Evolutionary conservation across 805 yeast species (phyloP), one percentile per base, ranked within the genome.

Genomic region (Lipomyces starkeyi): DNA sequence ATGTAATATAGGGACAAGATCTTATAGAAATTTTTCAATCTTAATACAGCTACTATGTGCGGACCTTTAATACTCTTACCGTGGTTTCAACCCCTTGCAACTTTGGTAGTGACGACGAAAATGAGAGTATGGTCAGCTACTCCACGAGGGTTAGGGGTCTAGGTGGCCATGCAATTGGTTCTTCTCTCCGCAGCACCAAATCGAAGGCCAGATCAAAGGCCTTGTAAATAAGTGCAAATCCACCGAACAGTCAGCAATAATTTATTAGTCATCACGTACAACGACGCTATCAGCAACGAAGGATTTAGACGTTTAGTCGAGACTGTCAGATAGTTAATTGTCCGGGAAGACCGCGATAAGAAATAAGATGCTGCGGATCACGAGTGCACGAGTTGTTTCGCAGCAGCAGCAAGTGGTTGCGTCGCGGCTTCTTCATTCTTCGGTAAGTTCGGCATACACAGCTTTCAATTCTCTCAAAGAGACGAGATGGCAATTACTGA

Each of bases 331-430:
- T 7, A 55, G n/a, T 58, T 20, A 17, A 27, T 22, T 9, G 29
- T n/a, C 22, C 22, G 29, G 60, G 25, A 34, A 35, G 61, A 35
- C 20, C n/a, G 4, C n/a, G 20, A n/a, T 43, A 43, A 29, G 20
- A 17, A 43, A 43, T 29, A 52, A 47, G 20, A 68, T 68, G 71
- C 43, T 68, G 62, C 71, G 71, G 71, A 62, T 65, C 64, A 62
- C 63, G 14, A 53, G 66, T 47, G 60, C 64, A 9, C 67, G 71
- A 25, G 62, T 37, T 54, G 61, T 56, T 40, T 64, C 34, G 20
- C 56, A 53, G 32, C 56, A 25, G 2, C 34, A 29, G n/a, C 34
- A 2, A 29, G 25, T 29, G 34, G 7, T 25, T 22, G n/a, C 34
- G 17, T 29, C 20, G 56, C 56, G 56, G 56, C 56, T 64, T 34